A percentile compares a stretch with the other conserved stretches of the same genome.
Conservation (phyloP, 495 filamentous ascomycete genomes). For the Podospora conica region DNA sequence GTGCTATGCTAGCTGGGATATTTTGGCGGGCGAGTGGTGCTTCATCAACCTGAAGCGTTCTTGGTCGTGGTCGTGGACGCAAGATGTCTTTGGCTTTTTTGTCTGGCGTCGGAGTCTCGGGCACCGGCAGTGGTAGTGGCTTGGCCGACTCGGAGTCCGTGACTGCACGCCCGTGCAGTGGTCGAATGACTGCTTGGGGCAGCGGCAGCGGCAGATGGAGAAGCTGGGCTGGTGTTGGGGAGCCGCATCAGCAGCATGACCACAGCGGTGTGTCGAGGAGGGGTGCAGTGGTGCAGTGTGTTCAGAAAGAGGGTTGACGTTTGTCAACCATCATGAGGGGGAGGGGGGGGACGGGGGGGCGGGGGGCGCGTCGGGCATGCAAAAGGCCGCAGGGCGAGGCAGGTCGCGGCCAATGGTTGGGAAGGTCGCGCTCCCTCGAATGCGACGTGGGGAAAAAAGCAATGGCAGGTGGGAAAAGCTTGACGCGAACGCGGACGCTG, state of each 20-base stretch:
- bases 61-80: background rate
- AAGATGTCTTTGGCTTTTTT: background rate
- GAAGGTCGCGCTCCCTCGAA: background rate
- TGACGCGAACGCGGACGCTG: too few species aligned
- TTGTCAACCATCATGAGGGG: background rate
- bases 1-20: background rate
- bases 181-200: background rate
- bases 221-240: background rate
- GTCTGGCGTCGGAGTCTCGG: background rate
- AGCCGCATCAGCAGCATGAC: background rate
- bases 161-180: too few species aligned
- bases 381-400: background rate
- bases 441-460: background rate
- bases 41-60: background rate
- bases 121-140: background rate
- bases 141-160: too few species aligned
- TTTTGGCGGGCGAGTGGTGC: background rate
- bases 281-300: background rate
- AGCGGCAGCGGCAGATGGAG: background rate
- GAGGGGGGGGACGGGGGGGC: background rate
- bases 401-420: background rate
- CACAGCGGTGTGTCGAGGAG: background rate
- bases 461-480: conserved; percentile 7
- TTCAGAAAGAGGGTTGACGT: background rate
- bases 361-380: too few species aligned